Percentiles rank a stretch among this genome's conserved stretches.
phyloP scores from a whole-genome alignment of 768 basidiomycete species.

The Psilocybe azurescens region DNA sequence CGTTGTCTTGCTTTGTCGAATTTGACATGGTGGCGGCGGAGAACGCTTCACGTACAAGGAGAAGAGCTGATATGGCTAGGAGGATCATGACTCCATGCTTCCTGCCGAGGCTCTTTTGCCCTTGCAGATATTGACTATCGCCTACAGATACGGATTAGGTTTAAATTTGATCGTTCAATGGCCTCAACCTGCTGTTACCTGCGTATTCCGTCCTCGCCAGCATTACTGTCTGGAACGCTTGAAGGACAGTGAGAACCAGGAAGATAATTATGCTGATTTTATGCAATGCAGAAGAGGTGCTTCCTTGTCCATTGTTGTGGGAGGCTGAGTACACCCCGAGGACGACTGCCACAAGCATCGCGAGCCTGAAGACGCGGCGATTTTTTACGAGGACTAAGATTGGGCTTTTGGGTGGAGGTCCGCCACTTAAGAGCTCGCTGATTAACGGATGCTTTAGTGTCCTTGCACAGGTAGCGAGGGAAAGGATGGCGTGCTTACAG shows the following conservation, averaged over 20 bases:
- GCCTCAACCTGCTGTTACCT: constrained; percentile 15
- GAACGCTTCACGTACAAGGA: constrained; percentile 45
- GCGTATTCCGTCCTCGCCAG: constrained; percentile 27
- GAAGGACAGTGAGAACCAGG: constrained; percentile 38
- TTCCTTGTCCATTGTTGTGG: constrained; percentile 8
- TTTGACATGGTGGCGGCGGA: constrained; percentile 35
- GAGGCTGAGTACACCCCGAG: constrained; percentile 35
- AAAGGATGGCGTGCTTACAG: constrained; percentile 30
- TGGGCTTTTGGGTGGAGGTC: constrained; percentile 11
- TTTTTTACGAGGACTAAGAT: constrained; percentile 33
- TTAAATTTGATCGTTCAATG: no score
- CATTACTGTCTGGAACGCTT: constrained; percentile 35
- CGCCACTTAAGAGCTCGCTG: constrained; percentile 27
- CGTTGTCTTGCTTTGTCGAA: constrained; percentile 30
- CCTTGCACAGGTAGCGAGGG: background rate
- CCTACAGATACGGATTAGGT: background rate
- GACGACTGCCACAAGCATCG: constrained; percentile 33
- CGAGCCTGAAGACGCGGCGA: constrained; percentile 35
- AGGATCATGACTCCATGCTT: constrained; percentile 37
- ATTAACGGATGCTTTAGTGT: background rate
- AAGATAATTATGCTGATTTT: constrained; percentile 41
- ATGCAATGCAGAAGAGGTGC: constrained; percentile 29
- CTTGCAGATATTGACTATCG: background rate
- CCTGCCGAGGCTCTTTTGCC: constrained; percentile 25
- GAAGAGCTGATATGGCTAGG: constrained; percentile 34